Evolutionary conservation across 495 filamentous ascomycete species (phyloP), one percentile per base, ranked within the genome.

Genomic region (Penicillium goetzii): DNA sequence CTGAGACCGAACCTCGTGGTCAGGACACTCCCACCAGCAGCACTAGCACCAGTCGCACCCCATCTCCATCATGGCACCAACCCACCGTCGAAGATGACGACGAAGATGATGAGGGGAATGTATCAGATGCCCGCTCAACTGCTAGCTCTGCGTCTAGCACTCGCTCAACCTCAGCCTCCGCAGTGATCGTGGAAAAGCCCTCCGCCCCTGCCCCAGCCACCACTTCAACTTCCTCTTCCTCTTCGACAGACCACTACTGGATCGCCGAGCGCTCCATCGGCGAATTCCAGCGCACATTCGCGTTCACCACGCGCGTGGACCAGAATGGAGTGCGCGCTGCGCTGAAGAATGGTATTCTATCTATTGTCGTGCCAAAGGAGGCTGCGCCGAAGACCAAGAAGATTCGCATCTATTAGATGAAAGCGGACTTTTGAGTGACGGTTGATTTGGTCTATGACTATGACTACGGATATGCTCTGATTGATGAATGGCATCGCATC

Each of bases 241-340:
- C 23, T 2, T 15, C 23, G 2, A 17, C n/a, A 2, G 30, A 23
- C 17, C 88, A 85, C 76, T 96, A 88, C 80, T 95, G 91, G 92
- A 83, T 89, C 47, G 83, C 83, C 28, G 94, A 98, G 83, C 89
- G 93, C 66, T 86, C 80, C 9, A 78, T 92, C 56, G 94, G 93
- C 65, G 82, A 90, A 56, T 98, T 97, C 82, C 81, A 85, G 38
- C 86, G 93, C 58, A 81, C 80, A 28, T 97, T 97, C 81, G 84
- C 71, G 58, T 97, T 98, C 83, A 86, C 92, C 0, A 74, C 73
- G 9, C 83, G 85, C 12, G 84, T 97, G 36, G 87, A 97, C 72
- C 87, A 92, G 66, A 90, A 97, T 50, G 73, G 63, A 15, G 92
- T 97, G 59, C 88, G 80, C 64, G 94, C 93, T 14, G 85, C 76